Evolutionary conservation across 495 filamentous ascomycete species (phyloP).

Genomic region (Darksidea phi): DNA sequence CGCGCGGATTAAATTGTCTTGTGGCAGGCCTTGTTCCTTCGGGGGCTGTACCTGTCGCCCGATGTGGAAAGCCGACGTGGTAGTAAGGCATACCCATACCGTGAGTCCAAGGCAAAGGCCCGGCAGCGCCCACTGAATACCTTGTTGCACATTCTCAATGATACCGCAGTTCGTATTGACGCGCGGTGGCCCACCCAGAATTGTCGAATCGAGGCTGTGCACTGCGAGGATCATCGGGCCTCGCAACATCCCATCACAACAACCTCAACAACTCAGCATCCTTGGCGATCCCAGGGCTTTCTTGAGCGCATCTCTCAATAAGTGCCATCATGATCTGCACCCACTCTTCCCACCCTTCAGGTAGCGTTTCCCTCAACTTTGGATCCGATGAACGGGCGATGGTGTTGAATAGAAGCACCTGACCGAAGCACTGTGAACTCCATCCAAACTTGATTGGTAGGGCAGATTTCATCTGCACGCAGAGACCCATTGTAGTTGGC

Average conservation of each 20-base stretch:
- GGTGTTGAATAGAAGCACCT: conserved; percentile 24
- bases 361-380: conserved; percentile 21
- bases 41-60: no score
- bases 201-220: not conserved
- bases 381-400: conserved; percentile 20
- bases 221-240: not conserved
- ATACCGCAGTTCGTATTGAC: no score
- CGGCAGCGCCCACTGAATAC: no score
- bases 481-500: conserved; percentile 29
- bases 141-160: no score
- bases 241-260: conserved; percentile 10
- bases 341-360: conserved; percentile 34
- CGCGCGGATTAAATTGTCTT: no score
- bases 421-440: conserved; percentile 32
- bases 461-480: conserved; percentile 24
- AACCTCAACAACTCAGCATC: conserved; percentile 30
- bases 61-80: no score
- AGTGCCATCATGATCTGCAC: conserved; percentile 27
- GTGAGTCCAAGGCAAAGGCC: no score
- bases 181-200: not conserved
- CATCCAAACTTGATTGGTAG: conserved; percentile 35
- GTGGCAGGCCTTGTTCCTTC: no score
- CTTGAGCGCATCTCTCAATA: conserved; percentile 19
- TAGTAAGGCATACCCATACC: no score
- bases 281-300: conserved; percentile 30